These are phyloP conservation scores for Picochlorum sp. DNA, from an alignment of 139 green algal species.

Conservation along the genomic window DNA sequence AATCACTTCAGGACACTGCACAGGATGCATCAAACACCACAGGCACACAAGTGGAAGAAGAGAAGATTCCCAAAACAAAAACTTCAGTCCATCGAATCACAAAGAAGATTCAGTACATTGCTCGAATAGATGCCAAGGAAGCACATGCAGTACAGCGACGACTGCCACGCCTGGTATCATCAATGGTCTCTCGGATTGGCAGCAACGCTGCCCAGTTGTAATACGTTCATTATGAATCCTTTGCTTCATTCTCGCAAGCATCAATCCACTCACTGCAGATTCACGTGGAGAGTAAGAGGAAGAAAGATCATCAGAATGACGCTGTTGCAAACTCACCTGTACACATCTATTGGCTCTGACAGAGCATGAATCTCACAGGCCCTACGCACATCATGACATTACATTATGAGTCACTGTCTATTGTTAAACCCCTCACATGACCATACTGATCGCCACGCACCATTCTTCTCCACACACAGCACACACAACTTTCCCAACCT, in stretches of 20 bases:
- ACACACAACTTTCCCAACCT: slow-evolving; percentile 28
- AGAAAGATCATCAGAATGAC: too few relatives aligned
- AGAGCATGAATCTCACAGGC: slow-evolving; percentile 34
- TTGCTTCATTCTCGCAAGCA: slow-evolving; percentile 33
- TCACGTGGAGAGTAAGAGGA: neutral
- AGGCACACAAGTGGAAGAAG: too few relatives aligned
- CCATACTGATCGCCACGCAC: neutral
- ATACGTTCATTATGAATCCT: neutral
- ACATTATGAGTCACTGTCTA: too few relatives aligned
- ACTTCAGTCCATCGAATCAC: too few relatives aligned
- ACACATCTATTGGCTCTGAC: slow-evolving; percentile 46
- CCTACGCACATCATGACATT: neutral
- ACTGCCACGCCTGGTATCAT: too few relatives aligned
- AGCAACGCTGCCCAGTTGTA: neutral
- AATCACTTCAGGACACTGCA: too few relatives aligned
- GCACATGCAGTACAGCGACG: too few relatives aligned
- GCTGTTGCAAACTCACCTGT: slow-evolving; percentile 23
- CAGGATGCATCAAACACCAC: too few relatives aligned
- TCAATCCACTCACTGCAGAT: slow-evolving; percentile 48
- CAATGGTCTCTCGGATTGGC: neutral
- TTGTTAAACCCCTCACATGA: too few relatives aligned
- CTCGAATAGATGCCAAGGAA: too few relatives aligned
- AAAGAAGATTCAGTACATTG: too few relatives aligned
- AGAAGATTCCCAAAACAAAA: too few relatives aligned
- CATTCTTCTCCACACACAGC: slow-evolving; percentile 19